phyloP scores from a whole-genome alignment of 805 yeast genomes.

The Yarrowia bubula region DNA sequence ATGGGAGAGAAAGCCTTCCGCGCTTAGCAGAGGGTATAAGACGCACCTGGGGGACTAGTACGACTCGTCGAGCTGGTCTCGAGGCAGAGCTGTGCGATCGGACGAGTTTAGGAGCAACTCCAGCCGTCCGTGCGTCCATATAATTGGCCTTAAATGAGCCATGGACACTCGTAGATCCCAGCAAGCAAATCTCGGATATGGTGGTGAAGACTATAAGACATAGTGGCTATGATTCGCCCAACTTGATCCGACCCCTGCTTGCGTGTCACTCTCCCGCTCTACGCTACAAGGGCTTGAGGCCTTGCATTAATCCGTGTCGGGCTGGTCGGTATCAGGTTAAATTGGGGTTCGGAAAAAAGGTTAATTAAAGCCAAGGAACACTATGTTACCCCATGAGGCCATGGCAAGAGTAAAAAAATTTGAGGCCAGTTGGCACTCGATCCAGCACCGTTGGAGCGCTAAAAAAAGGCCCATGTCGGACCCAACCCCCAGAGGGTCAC shows the following conservation, averaged over 20 bases:
- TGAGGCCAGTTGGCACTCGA: too few species aligned
- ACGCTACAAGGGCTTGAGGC: not conserved
- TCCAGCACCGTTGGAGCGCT: too few species aligned
- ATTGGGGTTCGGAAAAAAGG: not conserved
- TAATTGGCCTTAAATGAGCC: not conserved
- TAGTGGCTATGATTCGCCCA: not conserved
- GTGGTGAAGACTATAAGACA: not conserved
- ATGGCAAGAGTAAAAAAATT: too few species aligned
- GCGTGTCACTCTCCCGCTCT: too few species aligned
- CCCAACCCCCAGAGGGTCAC: not conserved
- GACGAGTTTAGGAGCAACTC: not conserved
- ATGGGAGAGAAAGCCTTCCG: not conserved
- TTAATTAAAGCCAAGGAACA: not conserved
- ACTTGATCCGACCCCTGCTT: not conserved
- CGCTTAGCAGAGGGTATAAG: too few species aligned
- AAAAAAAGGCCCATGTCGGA: too few species aligned
- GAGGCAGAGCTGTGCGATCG: not conserved
- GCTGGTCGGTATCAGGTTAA: not conserved
- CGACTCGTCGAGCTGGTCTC: too few species aligned
- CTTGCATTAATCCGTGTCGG: conserved; percentile 17
- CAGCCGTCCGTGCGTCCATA: not conserved
- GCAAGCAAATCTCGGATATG: not conserved
- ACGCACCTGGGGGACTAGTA: too few species aligned
- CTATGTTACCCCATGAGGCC: not conserved
- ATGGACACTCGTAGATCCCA: not conserved